Evolutionary conservation across 768 basidiomycete genomes (phyloP).

Genomic region (Suillus discolor): DNA sequence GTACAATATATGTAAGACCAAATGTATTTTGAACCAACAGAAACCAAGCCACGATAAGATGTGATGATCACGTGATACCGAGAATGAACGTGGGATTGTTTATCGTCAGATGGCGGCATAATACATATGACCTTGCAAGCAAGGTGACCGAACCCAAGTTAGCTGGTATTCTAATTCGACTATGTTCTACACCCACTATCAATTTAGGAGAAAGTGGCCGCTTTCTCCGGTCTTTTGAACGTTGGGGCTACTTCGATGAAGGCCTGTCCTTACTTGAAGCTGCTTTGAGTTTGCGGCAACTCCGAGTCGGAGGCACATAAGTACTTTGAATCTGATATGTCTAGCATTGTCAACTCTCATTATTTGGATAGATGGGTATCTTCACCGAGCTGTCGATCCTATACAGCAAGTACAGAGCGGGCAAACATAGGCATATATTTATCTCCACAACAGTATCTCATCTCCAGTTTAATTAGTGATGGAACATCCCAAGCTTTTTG

Average conservation of each 20-base stretch:
- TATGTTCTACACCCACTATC: too few species aligned
- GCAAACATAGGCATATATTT: constrained; percentile 64
- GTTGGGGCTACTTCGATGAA: constrained; percentile 86
- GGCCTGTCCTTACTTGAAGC: constrained; percentile 90
- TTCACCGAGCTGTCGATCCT: constrained; percentile 93
- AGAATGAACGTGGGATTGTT: too few species aligned
- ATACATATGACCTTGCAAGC: too few species aligned
- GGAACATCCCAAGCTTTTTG: constrained; percentile 98
- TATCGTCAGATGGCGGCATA: too few species aligned
- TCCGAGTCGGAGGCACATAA: constrained; percentile 86
- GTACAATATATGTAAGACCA: too few species aligned
- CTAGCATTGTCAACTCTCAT: constrained; percentile 17
- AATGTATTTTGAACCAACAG: too few species aligned
- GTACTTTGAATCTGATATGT: constrained; percentile 25
- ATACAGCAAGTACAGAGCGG: constrained; percentile 93
- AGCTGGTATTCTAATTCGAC: too few species aligned
- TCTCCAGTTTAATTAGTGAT: constrained; percentile 62
- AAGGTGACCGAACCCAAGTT: too few species aligned
- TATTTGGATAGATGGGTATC: constrained; percentile 76
- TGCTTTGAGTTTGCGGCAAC: constrained; percentile 92
- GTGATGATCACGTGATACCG: too few species aligned
- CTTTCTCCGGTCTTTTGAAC: too few species aligned
- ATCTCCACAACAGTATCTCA: constrained; percentile 13
- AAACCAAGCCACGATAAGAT: too few species aligned
- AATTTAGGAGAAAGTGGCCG: too few species aligned